Conservation (phyloP, 73 alveolate genomes). For the Uronychia binucleata region DNA sequence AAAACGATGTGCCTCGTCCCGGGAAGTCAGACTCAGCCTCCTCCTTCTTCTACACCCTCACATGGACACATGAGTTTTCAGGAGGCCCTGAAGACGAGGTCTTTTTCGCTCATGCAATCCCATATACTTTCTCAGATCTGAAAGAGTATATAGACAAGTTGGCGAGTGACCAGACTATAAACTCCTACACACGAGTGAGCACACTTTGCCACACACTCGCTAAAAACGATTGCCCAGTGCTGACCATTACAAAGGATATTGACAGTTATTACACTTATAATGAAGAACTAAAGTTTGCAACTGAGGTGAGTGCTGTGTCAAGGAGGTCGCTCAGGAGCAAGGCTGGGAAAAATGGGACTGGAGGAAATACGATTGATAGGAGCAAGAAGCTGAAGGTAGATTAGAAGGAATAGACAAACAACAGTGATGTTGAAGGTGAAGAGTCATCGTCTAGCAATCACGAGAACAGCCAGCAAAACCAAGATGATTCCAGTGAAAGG, state of each 20-base stretch:
- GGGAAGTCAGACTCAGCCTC: conserved; percentile 14
- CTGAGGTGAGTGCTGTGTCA: conserved; percentile 10
- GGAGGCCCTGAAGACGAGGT: conserved; percentile 73
- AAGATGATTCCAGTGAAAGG: neutral
- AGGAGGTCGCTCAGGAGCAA: conserved; percentile 8
- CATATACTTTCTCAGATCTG: conserved; percentile 65
- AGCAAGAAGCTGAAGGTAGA: too few species aligned
- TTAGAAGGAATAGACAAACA: too few species aligned
- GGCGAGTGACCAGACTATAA: neutral
- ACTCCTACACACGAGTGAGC: neutral
- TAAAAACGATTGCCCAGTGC: conserved; percentile 36
- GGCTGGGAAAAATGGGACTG: conserved; percentile 2
- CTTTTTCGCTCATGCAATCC: conserved; percentile 87
- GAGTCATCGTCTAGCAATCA: conserved; percentile 21
- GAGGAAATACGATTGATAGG: too few species aligned
- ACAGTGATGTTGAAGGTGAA: neutral
- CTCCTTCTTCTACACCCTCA: conserved; percentile 69
- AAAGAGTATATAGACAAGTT: neutral
- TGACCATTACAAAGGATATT: conserved; percentile 42
- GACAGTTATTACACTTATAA: conserved; percentile 30
- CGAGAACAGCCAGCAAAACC: conserved; percentile 2
- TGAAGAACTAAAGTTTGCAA: conserved; percentile 10
- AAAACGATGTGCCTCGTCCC: neutral
- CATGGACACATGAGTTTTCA: conserved; percentile 66
- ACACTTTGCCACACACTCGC: conserved; percentile 27